These are phyloP conservation scores for Fusarium sp. DNA, from an alignment of 2,329 filamentous ascomycete genomes.

Conservation along the genomic window DNA sequence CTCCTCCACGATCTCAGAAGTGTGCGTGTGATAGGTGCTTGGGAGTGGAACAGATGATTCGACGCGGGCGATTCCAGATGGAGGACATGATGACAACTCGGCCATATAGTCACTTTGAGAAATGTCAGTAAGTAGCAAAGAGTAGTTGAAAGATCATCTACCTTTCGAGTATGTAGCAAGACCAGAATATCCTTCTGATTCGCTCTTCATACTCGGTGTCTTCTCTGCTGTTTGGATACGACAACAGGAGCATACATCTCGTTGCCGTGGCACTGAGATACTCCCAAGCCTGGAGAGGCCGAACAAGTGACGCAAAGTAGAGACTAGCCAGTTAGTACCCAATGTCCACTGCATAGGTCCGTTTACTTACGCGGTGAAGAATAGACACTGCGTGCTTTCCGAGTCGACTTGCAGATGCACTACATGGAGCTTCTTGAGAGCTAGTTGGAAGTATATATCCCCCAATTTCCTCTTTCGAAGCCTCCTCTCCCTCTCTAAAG, in stretches of 20 bases:
- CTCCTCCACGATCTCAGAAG: slow-evolving; percentile 53
- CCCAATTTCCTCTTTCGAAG: slow-evolving; percentile 51
- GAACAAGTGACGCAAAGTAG: slow-evolving; percentile 62
- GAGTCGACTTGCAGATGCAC: slow-evolving; percentile 60
- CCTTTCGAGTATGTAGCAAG: slow-evolving; percentile 66
- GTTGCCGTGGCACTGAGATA: slow-evolving; percentile 61
- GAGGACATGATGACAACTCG: slow-evolving; percentile 61
- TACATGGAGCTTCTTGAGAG: slow-evolving; percentile 58
- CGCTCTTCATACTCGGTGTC: slow-evolving; percentile 58
- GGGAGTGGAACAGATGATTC: slow-evolving; percentile 62
- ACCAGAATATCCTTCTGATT: slow-evolving; percentile 64
- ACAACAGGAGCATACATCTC: slow-evolving; percentile 61
- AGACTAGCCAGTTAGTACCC: slow-evolving; percentile 37
- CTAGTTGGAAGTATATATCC: slow-evolving; percentile 59
- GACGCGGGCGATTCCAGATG: slow-evolving; percentile 62
- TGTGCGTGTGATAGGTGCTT: slow-evolving; percentile 59
- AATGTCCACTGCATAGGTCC: fast-evolving
- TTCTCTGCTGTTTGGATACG: slow-evolving; percentile 53
- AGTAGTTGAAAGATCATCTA: slow-evolving; percentile 1
- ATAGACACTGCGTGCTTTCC: slow-evolving; percentile 60
- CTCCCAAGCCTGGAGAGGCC: slow-evolving; percentile 64
- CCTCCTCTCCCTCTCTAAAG: slow-evolving; percentile 47
- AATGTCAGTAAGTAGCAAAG: not conserved
- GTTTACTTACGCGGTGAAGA: slow-evolving; percentile 58
- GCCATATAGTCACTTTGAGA: slow-evolving; percentile 60